Conservation (phyloP, 352 stramenopile species). For the Globisporangium carolinianum region DNA sequence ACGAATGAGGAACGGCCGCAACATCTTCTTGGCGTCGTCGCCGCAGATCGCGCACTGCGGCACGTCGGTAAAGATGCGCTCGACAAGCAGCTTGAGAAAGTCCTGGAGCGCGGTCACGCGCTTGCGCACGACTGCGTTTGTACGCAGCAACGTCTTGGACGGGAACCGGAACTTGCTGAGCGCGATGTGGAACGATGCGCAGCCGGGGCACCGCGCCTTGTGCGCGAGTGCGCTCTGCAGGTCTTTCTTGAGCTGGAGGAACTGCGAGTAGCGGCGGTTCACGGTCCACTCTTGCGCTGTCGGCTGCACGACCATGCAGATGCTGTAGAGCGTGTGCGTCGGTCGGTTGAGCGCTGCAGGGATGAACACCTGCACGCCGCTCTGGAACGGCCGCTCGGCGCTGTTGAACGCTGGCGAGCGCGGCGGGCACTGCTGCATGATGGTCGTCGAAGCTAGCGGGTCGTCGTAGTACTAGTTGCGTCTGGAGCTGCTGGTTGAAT, state of each 20-base stretch:
- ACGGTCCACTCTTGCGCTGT: constrained; percentile 78
- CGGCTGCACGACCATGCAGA: constrained; percentile 74
- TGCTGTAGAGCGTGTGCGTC: constrained; percentile 81
- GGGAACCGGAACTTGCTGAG: constrained; percentile 64
- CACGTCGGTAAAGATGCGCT: constrained; percentile 62
- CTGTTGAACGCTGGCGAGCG: neutral
- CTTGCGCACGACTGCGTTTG: constrained; percentile 62
- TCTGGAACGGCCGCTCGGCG: constrained; percentile 15
- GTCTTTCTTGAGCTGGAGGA: constrained; percentile 70
- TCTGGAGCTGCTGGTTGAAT: neutral
- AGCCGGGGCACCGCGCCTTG: constrained; percentile 46
- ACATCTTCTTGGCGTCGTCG: constrained; percentile 54
- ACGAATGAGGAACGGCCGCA: constrained; percentile 72
- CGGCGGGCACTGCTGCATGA: neutral
- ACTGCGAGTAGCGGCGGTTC: constrained; percentile 84
- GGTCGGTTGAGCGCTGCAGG: constrained; percentile 75
- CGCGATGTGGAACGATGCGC: constrained; percentile 51
- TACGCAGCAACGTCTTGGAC: constrained; percentile 54
- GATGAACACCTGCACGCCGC: constrained; percentile 75
- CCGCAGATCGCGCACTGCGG: constrained; percentile 71
- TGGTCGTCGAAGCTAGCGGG: neutral
- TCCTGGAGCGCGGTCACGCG: constrained; percentile 62
- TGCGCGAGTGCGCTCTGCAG: constrained; percentile 41
- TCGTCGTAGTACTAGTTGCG: neutral
- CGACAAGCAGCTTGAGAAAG: constrained; percentile 68